Evolutionary conservation across 2,329 filamentous ascomycete genomes (phyloP), one percentile per base, ranked within the genome.

Genomic region (Colletotrichum tropicicola): DNA sequence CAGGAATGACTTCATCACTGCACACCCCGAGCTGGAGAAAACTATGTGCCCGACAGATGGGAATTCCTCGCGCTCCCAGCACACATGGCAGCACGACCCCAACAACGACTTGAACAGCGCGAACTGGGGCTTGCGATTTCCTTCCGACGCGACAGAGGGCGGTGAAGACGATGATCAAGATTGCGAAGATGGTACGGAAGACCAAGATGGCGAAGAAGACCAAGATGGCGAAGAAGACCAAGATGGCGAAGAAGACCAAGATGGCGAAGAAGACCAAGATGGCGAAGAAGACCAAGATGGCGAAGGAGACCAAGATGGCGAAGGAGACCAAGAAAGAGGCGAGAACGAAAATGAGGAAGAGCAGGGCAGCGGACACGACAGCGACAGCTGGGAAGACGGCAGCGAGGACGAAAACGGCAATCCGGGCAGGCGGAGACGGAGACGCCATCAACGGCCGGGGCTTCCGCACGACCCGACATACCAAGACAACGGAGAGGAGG

Each of bases 31-130:
- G 3, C 76, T 78, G 59, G 37, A 43, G 6, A 67, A 67, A 15
- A 77, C 75, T 0, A 35, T 78, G 5, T 78, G 75, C 39, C 75
- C 74, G 5, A 56, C 35, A 4, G 53, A 67, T 39, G 49, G 3
- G 63, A 69, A 8, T 49, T 68, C 4, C 3, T 37, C 2, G 23
- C 49, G 28, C 66, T 71, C 43, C n/a, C 59, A 61, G 2, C 67
- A 69, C 0, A 39, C 69, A 35, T 78, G 72, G 73, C 59, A 66
- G 8, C 73, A 72, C 4, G 75, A 78, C 25, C 76, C 76, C 1
- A 77, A 78, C 28, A 71, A 76, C 43, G 58, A 71, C 7, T 65
- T 64, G 4, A 78, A 78, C 53, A 44, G 54, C 0, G 64, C 43
- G 4, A 35, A 35, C 23, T 67, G 59, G 59, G 58, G 48, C 5